Evolutionary conservation across 352 stramenopile genomes (phyloP).

Genomic region (Plasmopara halstedii): DNA sequence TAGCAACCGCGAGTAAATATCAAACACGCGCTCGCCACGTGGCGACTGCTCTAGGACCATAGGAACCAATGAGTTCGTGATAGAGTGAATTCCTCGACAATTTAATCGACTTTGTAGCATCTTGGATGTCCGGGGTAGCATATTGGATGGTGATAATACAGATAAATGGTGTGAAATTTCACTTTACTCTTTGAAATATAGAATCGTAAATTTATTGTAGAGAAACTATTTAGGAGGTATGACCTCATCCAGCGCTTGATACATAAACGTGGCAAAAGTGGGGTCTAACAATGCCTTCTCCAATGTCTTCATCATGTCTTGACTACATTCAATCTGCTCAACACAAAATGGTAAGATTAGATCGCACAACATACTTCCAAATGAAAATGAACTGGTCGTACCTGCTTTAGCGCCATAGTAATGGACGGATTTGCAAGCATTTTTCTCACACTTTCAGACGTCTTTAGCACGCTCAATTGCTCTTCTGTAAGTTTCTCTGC

Average conservation of each 20-base stretch:
- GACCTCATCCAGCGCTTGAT: conserved; percentile 59
- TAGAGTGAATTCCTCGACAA: conserved; percentile 42
- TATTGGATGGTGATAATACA: no score
- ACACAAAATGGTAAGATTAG: conserved; percentile 1
- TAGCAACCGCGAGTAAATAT: conserved; percentile 97
- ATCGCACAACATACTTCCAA: neutral
- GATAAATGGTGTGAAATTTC: neutral
- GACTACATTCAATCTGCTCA: conserved; percentile 53
- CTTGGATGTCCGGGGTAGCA: no score
- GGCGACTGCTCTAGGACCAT: conserved; percentile 92
- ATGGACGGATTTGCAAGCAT: conserved; percentile 46
- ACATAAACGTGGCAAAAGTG: conserved; percentile 73
- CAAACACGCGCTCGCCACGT: conserved; percentile 92
- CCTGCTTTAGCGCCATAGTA: conserved; percentile 40
- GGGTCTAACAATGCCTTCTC: conserved; percentile 71
- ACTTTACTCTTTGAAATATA: no score
- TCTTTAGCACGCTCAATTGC: conserved; percentile 38
- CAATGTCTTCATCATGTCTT: conserved; percentile 60
- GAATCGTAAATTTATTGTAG: no score
- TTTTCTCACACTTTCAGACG: conserved; percentile 28
- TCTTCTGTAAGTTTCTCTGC: conserved; percentile 37
- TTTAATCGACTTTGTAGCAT: neutral
- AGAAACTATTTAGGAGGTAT: conserved; percentile 18
- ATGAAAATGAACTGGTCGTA: conserved; percentile 8
- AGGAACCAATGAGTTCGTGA: conserved; percentile 76